Percentiles rank a stretch among this genome's conserved stretches.
Evolutionary conservation across 805 yeast species (phyloP).

Genomic region (Lipomyces yamanashiensis): DNA sequence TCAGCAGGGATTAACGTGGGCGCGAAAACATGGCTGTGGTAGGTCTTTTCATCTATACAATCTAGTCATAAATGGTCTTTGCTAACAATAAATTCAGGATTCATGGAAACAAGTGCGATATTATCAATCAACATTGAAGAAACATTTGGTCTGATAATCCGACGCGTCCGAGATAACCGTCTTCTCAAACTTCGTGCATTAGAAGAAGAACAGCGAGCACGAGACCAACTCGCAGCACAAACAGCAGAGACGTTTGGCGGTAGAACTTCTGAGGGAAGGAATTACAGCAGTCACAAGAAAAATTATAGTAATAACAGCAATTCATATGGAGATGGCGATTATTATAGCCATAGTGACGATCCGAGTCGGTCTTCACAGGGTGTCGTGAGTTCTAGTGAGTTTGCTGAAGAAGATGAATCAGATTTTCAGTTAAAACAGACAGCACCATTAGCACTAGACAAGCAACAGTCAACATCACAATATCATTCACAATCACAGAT

Average conservation of each 20-base stretch:
- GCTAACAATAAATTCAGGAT: constrained; percentile 54
- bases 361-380: too few relatives aligned
- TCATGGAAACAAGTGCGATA: constrained; percentile 88
- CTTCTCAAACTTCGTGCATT: constrained; percentile 11
- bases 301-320: too few relatives aligned
- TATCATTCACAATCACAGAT: too few relatives aligned
- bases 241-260: constrained; percentile 21
- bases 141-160: constrained; percentile 68
- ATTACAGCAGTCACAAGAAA: too few relatives aligned
- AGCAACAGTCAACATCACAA: too few relatives aligned
- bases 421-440: too few relatives aligned
- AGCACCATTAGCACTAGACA: too few relatives aligned
- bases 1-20: constrained; percentile 60
- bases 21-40: constrained; percentile 55
- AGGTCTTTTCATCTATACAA: neutral
- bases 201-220: constrained; percentile 20
- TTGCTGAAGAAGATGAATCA: too few relatives aligned
- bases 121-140: constrained; percentile 83
- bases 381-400: too few relatives aligned
- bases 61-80: neutral
- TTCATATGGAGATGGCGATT: too few relatives aligned
- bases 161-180: constrained; percentile 41
- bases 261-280: neutral
- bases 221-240: constrained; percentile 16
- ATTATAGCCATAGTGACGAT: too few relatives aligned